These are phyloP conservation scores for Thuidium tamariscinum DNA, from an alignment of 225 moss, liverwort and hornwort genomes.

Conservation along the genomic window DNA sequence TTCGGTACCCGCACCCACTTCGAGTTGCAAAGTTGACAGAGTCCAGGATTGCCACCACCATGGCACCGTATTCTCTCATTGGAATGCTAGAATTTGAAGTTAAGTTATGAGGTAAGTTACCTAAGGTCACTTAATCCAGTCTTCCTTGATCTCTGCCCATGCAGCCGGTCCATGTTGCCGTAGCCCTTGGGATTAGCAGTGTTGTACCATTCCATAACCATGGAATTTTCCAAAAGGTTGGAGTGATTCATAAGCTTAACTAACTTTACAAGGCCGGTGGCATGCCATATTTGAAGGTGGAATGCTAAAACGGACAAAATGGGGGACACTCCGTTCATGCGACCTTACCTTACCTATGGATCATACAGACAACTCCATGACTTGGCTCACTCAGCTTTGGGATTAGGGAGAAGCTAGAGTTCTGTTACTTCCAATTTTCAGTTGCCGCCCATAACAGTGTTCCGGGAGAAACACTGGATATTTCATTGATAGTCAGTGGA, in stretches of 20 bases:
- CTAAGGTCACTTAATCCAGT: too few species aligned
- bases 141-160: neutral
- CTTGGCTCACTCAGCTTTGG: neutral
- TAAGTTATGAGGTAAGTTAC: too few species aligned
- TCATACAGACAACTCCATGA: neutral
- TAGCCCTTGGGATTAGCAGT: neutral
- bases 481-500: too few species aligned
- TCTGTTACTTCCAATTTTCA: neutral
- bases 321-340: neutral
- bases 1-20: neutral
- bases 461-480: too few species aligned
- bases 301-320: neutral
- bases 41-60: neutral
- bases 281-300: neutral
- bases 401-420: neutral
- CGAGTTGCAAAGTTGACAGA: neutral
- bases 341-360: neutral
- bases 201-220: neutral
- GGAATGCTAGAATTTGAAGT: neutral
- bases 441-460: too few species aligned
- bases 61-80: neutral
- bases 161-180: too few species aligned
- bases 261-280: neutral
- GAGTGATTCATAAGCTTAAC: neutral
- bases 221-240: neutral